These are phyloP conservation scores for Fusarium nygamai DNA, from an alignment of 2,329 filamentous ascomycete species.

Conservation along the genomic window DNA sequence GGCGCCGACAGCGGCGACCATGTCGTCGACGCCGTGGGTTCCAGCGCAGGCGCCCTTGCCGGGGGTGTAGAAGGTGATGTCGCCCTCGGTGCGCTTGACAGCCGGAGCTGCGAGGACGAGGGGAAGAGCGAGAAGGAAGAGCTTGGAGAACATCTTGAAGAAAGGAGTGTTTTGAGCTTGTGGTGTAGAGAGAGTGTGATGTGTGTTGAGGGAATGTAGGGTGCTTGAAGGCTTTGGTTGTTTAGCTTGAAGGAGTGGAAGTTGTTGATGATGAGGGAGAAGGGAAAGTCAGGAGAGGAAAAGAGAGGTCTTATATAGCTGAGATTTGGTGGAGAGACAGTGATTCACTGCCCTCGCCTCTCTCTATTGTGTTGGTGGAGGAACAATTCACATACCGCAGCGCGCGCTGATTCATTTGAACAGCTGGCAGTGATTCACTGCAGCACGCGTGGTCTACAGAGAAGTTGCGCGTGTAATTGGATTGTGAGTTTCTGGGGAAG, in stretches of 20 bases:
- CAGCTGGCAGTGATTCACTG: conserved; percentile 12
- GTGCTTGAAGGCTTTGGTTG: conserved; percentile 15
- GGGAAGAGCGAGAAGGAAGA: conserved; percentile 35
- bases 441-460: neutral
- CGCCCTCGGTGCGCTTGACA: conserved; percentile 13
- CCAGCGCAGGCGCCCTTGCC: conserved; percentile 76
- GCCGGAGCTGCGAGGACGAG: conserved; percentile 27
- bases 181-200: neutral
- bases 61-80: conserved; percentile 67
- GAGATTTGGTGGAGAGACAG: neutral
- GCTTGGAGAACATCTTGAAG: conserved; percentile 37
- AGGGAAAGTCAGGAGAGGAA: conserved; percentile 1
- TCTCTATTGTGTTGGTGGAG: neutral
- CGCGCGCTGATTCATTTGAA: neutral
- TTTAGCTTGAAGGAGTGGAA: neutral
- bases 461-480: neutral
- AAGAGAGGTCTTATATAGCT: conserved; percentile 22
- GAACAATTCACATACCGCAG: neutral
- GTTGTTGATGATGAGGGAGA: conserved; percentile 7
- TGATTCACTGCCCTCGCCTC: conserved; percentile 21
- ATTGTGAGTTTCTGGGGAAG: neutral
- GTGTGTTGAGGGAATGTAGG: neutral
- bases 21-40: conserved; percentile 61
- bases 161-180: neutral
- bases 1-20: conserved; percentile 74